A percentile compares a stretch with the other conserved stretches of the same genome.
These are phyloP conservation scores for sweet orange (Citrus sinensis) DNA, from an alignment of 345 rosid genomes.

Conservation along the genomic window DVS_A1.0 CM039168.1:7378501-7379000, in stretches of 20 bases:
- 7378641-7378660: background rate
- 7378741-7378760: background rate
- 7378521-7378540: background rate
- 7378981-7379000: constrained; percentile 16
- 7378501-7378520: background rate
- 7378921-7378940: background rate
- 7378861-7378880: background rate
- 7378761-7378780: background rate
- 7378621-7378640: background rate
- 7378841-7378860: constrained; percentile 8
- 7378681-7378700: background rate
- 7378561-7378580: background rate
- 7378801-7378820: background rate
- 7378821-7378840: background rate
- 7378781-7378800: background rate
- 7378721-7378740: background rate
- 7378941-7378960: background rate
- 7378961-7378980: constrained; percentile 8
- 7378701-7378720: background rate
- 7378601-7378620: background rate
- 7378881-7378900: background rate
- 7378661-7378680: background rate
- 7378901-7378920: background rate
- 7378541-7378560: background rate
- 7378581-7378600: background rate